Conservation (phyloP, 257 asterid species). For the Petunia axillaris region DNA sequence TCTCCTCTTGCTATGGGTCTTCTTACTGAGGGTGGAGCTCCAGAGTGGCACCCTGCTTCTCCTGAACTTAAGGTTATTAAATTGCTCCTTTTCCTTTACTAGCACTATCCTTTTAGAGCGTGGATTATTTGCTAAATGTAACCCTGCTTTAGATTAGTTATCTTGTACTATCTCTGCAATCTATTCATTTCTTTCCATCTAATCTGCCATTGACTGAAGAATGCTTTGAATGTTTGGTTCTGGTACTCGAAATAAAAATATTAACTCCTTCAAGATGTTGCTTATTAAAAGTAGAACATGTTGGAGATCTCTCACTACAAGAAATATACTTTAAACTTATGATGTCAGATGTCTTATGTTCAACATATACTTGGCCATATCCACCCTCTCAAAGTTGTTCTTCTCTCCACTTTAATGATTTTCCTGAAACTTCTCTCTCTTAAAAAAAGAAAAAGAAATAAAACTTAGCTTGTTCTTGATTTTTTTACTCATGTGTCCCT, state of each 20-base stretch:
- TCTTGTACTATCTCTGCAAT: background rate
- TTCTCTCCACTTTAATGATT: background rate
- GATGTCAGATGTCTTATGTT: background rate
- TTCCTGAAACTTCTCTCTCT: background rate
- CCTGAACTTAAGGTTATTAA: conserved; percentile 74
- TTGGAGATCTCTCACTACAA: background rate
- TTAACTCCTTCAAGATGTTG: background rate
- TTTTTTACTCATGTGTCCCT: background rate
- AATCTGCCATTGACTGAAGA: conserved; percentile 3
- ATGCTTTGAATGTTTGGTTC: background rate
- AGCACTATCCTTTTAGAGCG: conserved; percentile 1
- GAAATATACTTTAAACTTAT: background rate
- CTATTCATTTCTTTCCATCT: conserved; percentile 18
- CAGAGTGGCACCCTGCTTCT: conserved; percentile 98
- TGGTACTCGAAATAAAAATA: background rate
- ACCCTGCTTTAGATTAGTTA: background rate
- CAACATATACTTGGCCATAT: background rate
- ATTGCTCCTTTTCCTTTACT: background rate
- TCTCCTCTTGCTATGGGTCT: conserved; percentile 98
- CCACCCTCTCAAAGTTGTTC: background rate
- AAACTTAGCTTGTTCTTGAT: background rate
- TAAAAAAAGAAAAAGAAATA: background rate
- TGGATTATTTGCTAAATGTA: background rate
- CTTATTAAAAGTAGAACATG: background rate
- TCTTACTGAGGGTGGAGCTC: conserved; percentile 88